Evolutionary conservation across 768 basidiomycete genomes (phyloP), one percentile per base, ranked within the genome.

Genomic region (Mycena rebaudengoi): DNA sequence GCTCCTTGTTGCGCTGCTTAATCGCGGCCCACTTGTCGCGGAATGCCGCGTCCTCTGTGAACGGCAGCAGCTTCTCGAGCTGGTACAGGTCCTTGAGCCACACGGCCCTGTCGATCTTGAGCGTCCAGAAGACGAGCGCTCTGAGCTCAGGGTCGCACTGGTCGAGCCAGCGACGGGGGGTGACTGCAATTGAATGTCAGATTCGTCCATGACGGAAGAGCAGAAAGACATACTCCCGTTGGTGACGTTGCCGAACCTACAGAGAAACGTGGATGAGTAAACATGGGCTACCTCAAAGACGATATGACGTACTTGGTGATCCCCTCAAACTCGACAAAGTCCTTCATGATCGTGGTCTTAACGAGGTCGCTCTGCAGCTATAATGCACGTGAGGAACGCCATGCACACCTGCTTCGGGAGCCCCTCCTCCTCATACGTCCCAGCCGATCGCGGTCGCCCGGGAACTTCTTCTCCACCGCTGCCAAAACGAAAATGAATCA

Each of bases 71-170:
- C 65, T 89, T 87, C 26, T 80, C 82, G 26, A 95, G 79, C 70
- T 94, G 86, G 50, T 81, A 79, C 46, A 96, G 81, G 69, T 97
- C 89, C 75, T 92, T 95, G 55, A 98, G 79, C 95, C 96, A 99
- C 5, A 84, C 86, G 11, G 78, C 83, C 74, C 88, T 92, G n/a
- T 89, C 85, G 29, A 92, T 65, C 68, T 88, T 85, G 63, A 98
- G 87, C 0, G 94, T 89, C 62, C 89, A 81, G 16, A 93, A 90
- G 75, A 98, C 96, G 50, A 99, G 90, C 6, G 83, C 80, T 66
- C 92, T 92, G 40, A 99, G 85, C 39, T 86, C 82, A 7, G 95
- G 94, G 80, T 99, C 99, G 83, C 95, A 96, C 87, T 91, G 91
- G 67, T 94, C 91, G 44, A 96, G 86, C 94, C 93, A 98, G 64